A percentile compares a stretch with the other conserved stretches of the same genome.
Conservation (phyloP, 495 filamentous ascomycete genomes). For the Penicillium lagena region DNA sequence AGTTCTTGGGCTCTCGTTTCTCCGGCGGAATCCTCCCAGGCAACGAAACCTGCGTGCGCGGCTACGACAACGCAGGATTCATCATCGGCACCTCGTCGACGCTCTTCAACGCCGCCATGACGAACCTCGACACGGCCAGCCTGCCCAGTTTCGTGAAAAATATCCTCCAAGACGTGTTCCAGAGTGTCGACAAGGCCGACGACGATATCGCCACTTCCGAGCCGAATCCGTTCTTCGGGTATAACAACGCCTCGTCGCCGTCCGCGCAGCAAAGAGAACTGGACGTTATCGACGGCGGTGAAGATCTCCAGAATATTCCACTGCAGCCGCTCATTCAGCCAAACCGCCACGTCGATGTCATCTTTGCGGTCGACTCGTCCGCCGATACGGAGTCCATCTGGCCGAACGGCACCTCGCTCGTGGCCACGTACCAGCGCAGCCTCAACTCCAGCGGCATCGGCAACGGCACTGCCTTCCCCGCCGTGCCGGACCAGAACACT, state of each 20-base stretch:
- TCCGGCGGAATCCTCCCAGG: conserved; percentile 52
- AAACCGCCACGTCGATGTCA: conserved; percentile 71
- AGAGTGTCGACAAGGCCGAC: conserved; percentile 43
- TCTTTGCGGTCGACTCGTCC: conserved; percentile 84
- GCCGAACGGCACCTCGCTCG: conserved; percentile 82
- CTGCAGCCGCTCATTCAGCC: conserved; percentile 83
- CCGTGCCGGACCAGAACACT: conserved; percentile 74
- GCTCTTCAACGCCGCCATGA: conserved; percentile 76
- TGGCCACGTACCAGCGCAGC: conserved; percentile 77
- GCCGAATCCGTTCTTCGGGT: conserved; percentile 81
- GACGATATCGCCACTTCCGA: conserved; percentile 77
- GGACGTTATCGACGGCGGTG: conserved; percentile 80
- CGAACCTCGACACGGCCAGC: conserved; percentile 46
- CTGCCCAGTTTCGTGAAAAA: conserved; percentile 48
- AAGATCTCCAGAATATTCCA: conserved; percentile 84
- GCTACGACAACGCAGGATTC: conserved; percentile 82
- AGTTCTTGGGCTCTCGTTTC: conserved; percentile 79
- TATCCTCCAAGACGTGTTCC: conserved; percentile 50
- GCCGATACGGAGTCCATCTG: conserved; percentile 71
- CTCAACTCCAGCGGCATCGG: conserved; percentile 46
- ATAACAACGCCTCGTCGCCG: conserved; percentile 56
- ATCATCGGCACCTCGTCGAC: conserved; percentile 88
- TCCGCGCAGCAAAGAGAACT: conserved; percentile 49
- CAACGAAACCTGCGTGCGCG: conserved; percentile 60
- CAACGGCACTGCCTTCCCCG: conserved; percentile 81